These are phyloP conservation scores for Fusarium nematophilum DNA, from an alignment of 2,329 filamentous ascomycete genomes.

Conservation along the genomic window DNA sequence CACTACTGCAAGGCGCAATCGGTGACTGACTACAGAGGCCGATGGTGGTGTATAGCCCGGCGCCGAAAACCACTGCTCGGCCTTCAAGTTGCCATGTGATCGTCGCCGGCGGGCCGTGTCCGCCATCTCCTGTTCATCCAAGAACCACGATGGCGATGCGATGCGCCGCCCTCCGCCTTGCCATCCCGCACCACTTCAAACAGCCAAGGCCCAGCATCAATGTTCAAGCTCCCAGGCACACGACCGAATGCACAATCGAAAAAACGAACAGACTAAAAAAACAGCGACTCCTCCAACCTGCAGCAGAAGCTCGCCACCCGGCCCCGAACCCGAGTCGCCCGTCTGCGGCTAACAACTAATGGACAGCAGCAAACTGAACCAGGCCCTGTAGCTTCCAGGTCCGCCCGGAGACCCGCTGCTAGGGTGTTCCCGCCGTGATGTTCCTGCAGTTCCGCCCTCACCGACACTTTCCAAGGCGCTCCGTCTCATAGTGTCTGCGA, in stretches of 20 bases:
- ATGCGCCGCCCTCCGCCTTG: background rate
- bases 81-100: slow-evolving; percentile 8
- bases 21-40: background rate
- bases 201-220: background rate
- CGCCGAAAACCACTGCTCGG: slow-evolving; percentile 11
- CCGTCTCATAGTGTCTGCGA: no score
- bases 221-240: slow-evolving; percentile 9
- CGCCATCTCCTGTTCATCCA: background rate
- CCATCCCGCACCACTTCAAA: background rate
- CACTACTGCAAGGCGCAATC: background rate
- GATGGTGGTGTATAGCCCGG: slow-evolving; percentile 1
- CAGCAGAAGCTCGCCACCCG: slow-evolving; percentile 30
- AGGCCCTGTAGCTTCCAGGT: background rate
- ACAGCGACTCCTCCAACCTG: slow-evolving; percentile 7
- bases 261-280: background rate
- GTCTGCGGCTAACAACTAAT: slow-evolving; percentile 10
- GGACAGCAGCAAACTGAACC: no score
- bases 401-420: slow-evolving; percentile 20
- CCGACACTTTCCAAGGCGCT: slow-evolving; percentile 34
- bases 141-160: background rate
- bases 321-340: slow-evolving; percentile 34
- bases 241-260: slow-evolving; percentile 2
- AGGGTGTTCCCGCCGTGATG: slow-evolving; percentile 39
- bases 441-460: slow-evolving; percentile 43
- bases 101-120: background rate